phyloP scores from a whole-genome alignment of 345 rosid species.

The Euphorbia peplus region DNA sequence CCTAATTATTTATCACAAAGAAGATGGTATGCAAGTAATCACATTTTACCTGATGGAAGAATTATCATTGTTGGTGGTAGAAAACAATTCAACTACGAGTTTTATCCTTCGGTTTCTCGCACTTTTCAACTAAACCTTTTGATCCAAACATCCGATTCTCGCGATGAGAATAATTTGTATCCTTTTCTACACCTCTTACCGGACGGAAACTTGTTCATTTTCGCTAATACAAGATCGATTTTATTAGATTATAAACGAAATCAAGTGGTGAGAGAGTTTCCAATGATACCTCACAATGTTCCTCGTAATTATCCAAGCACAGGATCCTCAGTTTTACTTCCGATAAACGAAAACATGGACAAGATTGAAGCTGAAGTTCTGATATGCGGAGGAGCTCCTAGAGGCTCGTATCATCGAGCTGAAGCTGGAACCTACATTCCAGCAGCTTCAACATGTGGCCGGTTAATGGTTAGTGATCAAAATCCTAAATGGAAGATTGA shows the following conservation, averaged over 20 bases:
- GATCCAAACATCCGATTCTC: slow-evolving; percentile 55
- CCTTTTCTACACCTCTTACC: no score
- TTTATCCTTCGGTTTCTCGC: slow-evolving; percentile 34
- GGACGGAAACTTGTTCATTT: no score
- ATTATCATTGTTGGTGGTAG: slow-evolving; percentile 72
- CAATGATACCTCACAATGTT: no score
- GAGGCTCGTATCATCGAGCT: slow-evolving; percentile 34
- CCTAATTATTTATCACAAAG: slow-evolving; percentile 43
- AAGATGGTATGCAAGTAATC: slow-evolving; percentile 81
- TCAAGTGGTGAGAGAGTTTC: no score
- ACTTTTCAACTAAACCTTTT: slow-evolving; percentile 40
- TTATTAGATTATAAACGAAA: no score
- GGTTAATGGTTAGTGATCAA: slow-evolving; percentile 28
- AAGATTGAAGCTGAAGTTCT: slow-evolving; percentile 47
- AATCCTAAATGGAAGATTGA: slow-evolving; percentile 71
- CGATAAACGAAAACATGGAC: slow-evolving; percentile 51
- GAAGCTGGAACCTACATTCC: slow-evolving; percentile 21
- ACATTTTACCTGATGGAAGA: slow-evolving; percentile 71
- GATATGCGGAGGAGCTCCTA: slow-evolving; percentile 84
- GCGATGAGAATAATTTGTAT: no score
- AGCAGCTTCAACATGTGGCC: slow-evolving; percentile 46
- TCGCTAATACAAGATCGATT: no score
- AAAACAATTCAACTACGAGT: slow-evolving; percentile 61
- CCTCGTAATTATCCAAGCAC: slow-evolving; percentile 86
- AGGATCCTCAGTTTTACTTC: slow-evolving; percentile 76